Conservation (phyloP, 2,329 filamentous ascomycete genomes). For the Fusarium vanettenii region DNA sequence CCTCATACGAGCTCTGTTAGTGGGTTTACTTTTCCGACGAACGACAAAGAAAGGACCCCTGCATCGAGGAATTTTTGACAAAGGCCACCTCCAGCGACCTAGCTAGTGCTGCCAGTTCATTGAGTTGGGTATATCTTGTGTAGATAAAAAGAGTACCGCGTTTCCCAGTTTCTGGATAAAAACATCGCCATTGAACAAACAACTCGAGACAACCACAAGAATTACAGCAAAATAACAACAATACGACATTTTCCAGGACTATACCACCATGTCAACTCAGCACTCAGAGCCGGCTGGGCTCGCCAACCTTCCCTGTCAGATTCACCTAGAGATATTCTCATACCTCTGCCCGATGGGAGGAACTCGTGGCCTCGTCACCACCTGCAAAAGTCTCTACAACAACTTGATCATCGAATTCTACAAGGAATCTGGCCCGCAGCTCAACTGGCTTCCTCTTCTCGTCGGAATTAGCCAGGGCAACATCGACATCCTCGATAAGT, state of each 20-base stretch:
- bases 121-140: not conserved
- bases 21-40: not conserved
- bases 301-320: not conserved
- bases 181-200: not conserved
- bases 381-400: not conserved
- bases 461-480: not conserved
- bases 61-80: not conserved
- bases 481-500: not conserved
- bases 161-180: not conserved
- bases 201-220: not conserved
- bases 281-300: not conserved
- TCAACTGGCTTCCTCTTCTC: not conserved
- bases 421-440: not conserved
- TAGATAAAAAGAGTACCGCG: not conserved
- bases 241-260: not conserved
- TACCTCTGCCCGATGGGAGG: not conserved
- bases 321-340: not conserved
- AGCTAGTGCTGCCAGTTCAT: not conserved
- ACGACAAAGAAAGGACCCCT: not conserved
- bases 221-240: not conserved
- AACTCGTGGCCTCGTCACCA: not conserved
- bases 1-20: not conserved
- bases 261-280: not conserved
- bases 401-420: not conserved
- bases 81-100: not conserved